Evolutionary conservation across 2,329 filamentous ascomycete species (phyloP), one percentile per base, ranked within the genome.

Genomic region (Atkinsonella texensis): DNA sequence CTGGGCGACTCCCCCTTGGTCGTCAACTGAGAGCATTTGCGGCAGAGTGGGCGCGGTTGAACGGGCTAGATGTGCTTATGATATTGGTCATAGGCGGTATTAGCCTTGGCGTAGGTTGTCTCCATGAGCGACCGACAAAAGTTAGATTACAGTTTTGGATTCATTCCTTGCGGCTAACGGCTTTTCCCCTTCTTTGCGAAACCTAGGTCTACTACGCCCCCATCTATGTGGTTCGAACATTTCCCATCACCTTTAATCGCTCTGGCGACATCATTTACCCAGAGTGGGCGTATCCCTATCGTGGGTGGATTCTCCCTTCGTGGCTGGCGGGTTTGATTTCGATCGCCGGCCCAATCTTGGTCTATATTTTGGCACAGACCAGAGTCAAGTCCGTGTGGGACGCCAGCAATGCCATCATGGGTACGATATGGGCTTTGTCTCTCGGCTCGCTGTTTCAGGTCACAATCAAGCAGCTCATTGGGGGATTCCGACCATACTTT

Each of bases 391-490:
- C 70, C 11, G 74, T 75, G 58, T 80, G 75, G 77, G 78, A 81
- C 52, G 61, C 76, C 56, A 83, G 82, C 65, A 84, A 83, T 58
- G 81, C 77, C 18, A 68, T 80, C 47, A 70, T 83, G 51, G 83
- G 82, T 11, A 73, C 83, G 0, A 62, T 79, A 2, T 84, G 83
- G 67, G 72, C 76, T 2, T 68, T 84, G 49, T 74, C 81, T 53
- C 67, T 75, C 2, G 79, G 78, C 0, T 73, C 79, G 0, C 71
- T 83, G n/a, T 81, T 84, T 60, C 81, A 85, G 57, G 80, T 84
- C 55, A 74, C 80, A 57, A 63, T 85, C 57, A 86, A 86, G 62
- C 80, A 78, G 69, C 70, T 84, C 6, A 77, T 85, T 46, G 83
- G 82, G 5, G 81, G 81, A 18, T 70, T 81, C 2, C 70, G 80